Evolutionary conservation across 2,329 filamentous ascomycete species (phyloP).

Genomic region (Aureobasidium sp.): DNA sequence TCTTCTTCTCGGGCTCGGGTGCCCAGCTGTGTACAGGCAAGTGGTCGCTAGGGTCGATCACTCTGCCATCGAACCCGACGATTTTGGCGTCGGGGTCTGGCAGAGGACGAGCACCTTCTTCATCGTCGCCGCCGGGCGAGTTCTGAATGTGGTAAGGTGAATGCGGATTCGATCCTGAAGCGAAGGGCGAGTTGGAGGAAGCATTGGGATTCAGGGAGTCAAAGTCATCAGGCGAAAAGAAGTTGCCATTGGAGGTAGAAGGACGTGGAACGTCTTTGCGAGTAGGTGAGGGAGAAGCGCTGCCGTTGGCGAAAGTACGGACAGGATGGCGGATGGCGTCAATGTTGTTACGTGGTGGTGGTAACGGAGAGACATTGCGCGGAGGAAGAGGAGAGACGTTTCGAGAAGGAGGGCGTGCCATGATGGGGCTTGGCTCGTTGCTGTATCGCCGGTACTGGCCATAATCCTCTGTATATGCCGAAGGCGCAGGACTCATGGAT

Average conservation of each 20-base stretch:
- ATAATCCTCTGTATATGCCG: conserved; percentile 6
- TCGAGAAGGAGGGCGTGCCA: conserved; percentile 27
- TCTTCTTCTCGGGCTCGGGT: conserved; percentile 63
- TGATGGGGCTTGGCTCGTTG: conserved; percentile 18
- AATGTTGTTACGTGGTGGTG: conserved; percentile 29
- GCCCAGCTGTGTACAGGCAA: conserved; percentile 71
- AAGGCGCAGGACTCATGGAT: conserved; percentile 26
- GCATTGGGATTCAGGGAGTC: conserved; percentile 59
- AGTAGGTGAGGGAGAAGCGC: conserved; percentile 34
- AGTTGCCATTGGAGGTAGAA: conserved; percentile 45
- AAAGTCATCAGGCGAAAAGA: conserved; percentile 71
- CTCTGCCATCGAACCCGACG: conserved; percentile 66
- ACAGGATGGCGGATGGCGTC: conserved; percentile 25
- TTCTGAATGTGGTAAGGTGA: conserved; percentile 22
- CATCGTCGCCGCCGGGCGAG: neutral
- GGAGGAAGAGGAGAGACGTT: conserved; percentile 17
- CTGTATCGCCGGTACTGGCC: conserved; percentile 8
- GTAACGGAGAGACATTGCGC: conserved; percentile 17
- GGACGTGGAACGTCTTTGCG: conserved; percentile 65
- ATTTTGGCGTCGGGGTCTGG: conserved; percentile 53
- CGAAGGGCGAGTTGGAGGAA: conserved; percentile 13
- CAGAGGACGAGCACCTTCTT: conserved; percentile 21
- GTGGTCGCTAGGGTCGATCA: conserved; percentile 75
- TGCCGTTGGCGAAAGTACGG: conserved; percentile 9
- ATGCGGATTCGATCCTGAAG: conserved; percentile 18